A percentile compares a stretch with the other conserved stretches of the same genome.
Evolutionary conservation across 495 filamentous ascomycete species (phyloP).

Genomic region (Astrocystis sublimbata): DNA sequence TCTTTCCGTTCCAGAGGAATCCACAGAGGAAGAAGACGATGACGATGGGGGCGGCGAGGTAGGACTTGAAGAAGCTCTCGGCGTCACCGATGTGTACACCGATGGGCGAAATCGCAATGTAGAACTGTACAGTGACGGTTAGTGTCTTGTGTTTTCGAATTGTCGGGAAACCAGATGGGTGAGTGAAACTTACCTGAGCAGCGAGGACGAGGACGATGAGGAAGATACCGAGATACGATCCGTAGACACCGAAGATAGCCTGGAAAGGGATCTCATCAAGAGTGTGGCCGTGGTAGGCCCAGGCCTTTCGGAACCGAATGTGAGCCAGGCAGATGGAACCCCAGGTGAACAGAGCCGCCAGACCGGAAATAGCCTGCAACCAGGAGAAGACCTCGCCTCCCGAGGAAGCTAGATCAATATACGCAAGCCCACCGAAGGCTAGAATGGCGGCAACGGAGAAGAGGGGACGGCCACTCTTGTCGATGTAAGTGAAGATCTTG

Average conservation of each 20-base stretch:
- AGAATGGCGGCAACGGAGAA: slow-evolving; percentile 47
- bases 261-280: slow-evolving; percentile 71
- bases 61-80: slow-evolving; percentile 61
- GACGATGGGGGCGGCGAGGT: slow-evolving; percentile 61
- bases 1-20: slow-evolving; percentile 61
- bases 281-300: slow-evolving; percentile 62
- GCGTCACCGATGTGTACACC: slow-evolving; percentile 45
- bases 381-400: slow-evolving; percentile 59
- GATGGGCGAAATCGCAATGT: slow-evolving; percentile 51
- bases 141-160: not conserved
- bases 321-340: slow-evolving; percentile 58
- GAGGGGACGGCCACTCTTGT: slow-evolving; percentile 60
- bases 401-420: slow-evolving; percentile 51
- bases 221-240: slow-evolving; percentile 64
- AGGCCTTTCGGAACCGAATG: slow-evolving; percentile 63
- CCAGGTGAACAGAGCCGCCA: slow-evolving; percentile 59
- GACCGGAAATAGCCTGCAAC: slow-evolving; percentile 57
- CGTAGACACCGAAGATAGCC: slow-evolving; percentile 64
- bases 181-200: slow-evolving; percentile 59
- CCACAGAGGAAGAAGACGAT: slow-evolving; percentile 56
- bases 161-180: not conserved
- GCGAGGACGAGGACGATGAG: slow-evolving; percentile 63
- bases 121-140: slow-evolving; percentile 45
- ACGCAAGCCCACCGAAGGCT: slow-evolving; percentile 55
- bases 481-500: slow-evolving; percentile 59